Base-by-base conservation (phyloP, 176 grass and related monocot genomes). In the Thinopyrum elongatum region DNA sequence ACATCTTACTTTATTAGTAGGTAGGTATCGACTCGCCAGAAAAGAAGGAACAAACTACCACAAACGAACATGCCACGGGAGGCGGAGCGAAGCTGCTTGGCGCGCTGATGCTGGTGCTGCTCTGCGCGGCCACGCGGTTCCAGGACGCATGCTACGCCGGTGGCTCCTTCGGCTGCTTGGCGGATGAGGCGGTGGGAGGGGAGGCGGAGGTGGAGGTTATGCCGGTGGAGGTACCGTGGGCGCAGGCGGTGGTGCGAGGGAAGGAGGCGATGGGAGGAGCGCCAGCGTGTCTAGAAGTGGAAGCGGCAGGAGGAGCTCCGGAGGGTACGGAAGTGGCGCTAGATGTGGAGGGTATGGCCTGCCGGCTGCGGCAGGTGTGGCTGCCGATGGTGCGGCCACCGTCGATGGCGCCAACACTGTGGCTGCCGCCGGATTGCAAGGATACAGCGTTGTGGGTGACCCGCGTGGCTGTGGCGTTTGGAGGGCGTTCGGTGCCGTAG, bases 111-210 rank as follows among this genome's bases (percentile, higher is more conserved):
- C 34, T 83, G 72, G 15, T 57, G 63, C 25, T 78, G 33, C 80
- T 88, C 13, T 88, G 72, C 73, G 72, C 83, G 62, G 25, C 63
- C 9, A 7, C 73, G 47, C 63, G 69, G 57, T 74, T 81, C 77
- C 21, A 81, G 3, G 68, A 9, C 57, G 78, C 68, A 10, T 14
- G 36, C 34, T 14, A 36, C 22, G 22, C 36, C 22, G 36, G 69
- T 7, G 36, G 69, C 13, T 38, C 36, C 36, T 38, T 38, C 7
- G 69, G 68, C 35, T 35, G 33, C 36, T 38, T 10, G 30, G 30
- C 2, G 28, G 65, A 3, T 16, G 65, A 8, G 15, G 65, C 15
- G 15, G 29, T 17, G 64, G 64, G 14, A 31, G 64, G 0, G 64
- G 28, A 8, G 64, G 64, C 15, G 65, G 29, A 17, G 58, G 8